These are phyloP conservation scores for Boeremia lycopersici DNA, from an alignment of 2,329 filamentous ascomycete genomes.

Conservation along the genomic window DNA sequence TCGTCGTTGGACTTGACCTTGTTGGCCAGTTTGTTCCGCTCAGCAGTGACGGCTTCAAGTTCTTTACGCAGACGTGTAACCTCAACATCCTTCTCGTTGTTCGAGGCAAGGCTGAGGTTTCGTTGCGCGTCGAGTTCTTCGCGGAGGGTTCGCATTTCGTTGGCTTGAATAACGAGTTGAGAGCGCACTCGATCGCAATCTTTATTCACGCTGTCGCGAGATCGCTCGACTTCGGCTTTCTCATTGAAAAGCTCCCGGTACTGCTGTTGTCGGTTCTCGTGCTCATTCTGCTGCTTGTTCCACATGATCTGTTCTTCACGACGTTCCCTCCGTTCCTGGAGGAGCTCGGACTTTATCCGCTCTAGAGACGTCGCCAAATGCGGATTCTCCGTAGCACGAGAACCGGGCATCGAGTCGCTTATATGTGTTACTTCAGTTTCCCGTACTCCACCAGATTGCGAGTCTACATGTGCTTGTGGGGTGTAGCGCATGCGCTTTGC, in stretches of 20 bases:
- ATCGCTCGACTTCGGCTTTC: constrained; percentile 21
- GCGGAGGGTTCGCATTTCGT: constrained; percentile 20
- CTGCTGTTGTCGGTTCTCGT: constrained; percentile 32
- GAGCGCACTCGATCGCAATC: constrained; percentile 25
- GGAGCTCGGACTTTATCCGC: constrained; percentile 13
- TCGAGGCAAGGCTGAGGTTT: constrained; percentile 23
- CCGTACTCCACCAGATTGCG: constrained; percentile 12
- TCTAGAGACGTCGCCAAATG: constrained; percentile 19
- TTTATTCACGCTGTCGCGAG: constrained; percentile 22
- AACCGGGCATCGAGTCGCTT: constrained; percentile 50
- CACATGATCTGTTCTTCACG: constrained; percentile 25
- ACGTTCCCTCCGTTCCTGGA: constrained; percentile 13
- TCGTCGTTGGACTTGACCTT: constrained; percentile 39
- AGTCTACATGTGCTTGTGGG: constrained; percentile 28
- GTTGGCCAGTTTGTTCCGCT: constrained; percentile 37
- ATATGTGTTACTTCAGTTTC: constrained; percentile 46
- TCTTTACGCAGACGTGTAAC: constrained; percentile 32
- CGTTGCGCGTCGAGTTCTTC: constrained; percentile 29
- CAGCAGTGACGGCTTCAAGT: constrained; percentile 24
- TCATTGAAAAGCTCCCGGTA: constrained; percentile 27
- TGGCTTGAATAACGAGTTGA: constrained; percentile 21
- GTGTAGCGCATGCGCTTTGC: constrained; percentile 46
- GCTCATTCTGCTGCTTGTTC: constrained; percentile 33
- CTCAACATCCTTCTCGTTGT: constrained; percentile 29
- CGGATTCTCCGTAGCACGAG: constrained; percentile 18